Base-by-base conservation (phyloP, 2,329 filamentous ascomycete genomes). In the Fusarium dimerum region DNA sequence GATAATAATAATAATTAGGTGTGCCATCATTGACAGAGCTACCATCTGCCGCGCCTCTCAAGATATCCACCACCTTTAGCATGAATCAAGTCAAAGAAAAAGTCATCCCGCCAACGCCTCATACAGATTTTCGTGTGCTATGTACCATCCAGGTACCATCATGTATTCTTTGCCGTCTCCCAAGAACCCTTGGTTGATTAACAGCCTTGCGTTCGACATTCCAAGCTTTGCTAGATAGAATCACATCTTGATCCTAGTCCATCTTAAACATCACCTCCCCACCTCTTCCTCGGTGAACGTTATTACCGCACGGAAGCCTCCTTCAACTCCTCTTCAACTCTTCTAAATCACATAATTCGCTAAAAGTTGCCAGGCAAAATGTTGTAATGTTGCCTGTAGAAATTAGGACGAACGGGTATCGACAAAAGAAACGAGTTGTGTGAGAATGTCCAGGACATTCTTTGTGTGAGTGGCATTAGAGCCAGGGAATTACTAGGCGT, bases 81-180 rank as follows among this genome's bases (percentile, higher is more conserved):
- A 54, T 39, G 54, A 56, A 41, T 54, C 45, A 26, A 26, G 20
- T 26, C 13, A 15, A 36, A 48, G 52, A 54, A 43, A 56, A 55
- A 47, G 47, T 47, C 18, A 62, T 59, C 47, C 59, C 40, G 42
- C 43, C 45, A 68, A 66, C 62, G 63, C 62, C 64, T 57, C 55
- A 55, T 62, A 66, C 56, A 66, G 53, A 52, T 54, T 62, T 61
- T 57, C 62, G 51, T 58, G 56, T 64, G 54, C 54, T 55, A 60
- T 65, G 56, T 65, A 62, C 54, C 52, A 56, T 60, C 56, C 32
- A 50, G 55, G 47, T 55, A 54, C 46, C 53, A 57, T 40, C n/a
- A 16, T 16, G 11, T 15, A 40, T 12, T 16, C n/a, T 13, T n/a
- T 40, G 10, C n/a, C 39, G n/a, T 16, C 12, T 40, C 39, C 16